Conservation (phyloP, 2,329 filamentous ascomycete genomes). For the Pseudopyricularia cyperi region DNA sequence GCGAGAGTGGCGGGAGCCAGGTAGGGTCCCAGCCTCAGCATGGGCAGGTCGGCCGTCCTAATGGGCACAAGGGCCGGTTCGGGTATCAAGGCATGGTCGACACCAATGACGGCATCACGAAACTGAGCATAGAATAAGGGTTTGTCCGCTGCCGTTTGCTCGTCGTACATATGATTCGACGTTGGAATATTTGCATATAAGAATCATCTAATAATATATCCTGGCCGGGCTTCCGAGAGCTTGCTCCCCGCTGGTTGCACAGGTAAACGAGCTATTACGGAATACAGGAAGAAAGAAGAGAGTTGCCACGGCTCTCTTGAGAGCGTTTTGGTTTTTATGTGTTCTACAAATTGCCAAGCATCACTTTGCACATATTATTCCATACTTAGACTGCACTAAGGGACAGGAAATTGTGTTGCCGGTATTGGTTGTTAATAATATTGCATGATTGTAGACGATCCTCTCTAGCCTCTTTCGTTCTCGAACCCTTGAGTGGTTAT, state of each 20-base stretch:
- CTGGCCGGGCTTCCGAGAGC: not conserved
- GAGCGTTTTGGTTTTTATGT: not conserved
- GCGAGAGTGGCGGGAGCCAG: conserved; percentile 18
- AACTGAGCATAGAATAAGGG: conserved; percentile 81
- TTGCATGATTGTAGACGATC: too few relatives aligned
- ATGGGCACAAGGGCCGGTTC: conserved; percentile 46
- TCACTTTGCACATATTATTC: not conserved
- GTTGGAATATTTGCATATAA: not conserved
- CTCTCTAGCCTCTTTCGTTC: too few relatives aligned
- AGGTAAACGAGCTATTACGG: too few relatives aligned
- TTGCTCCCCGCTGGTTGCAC: too few relatives aligned
- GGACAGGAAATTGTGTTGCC: not conserved
- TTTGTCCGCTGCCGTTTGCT: not conserved
- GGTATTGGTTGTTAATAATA: not conserved
- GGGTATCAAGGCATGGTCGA: conserved; percentile 90
- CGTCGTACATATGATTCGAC: not conserved
- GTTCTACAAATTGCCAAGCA: not conserved
- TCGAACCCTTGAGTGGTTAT: too few relatives aligned
- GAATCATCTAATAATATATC: not conserved
- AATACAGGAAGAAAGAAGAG: too few relatives aligned
- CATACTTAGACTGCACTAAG: not conserved
- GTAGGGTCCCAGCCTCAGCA: conserved; percentile 10
- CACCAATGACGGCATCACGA: conserved; percentile 90
- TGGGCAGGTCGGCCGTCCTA: conserved; percentile 35
- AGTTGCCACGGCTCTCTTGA: not conserved